Base-by-base conservation (phyloP, 768 basidiomycete genomes). In the Amyloporia xantha region DNA sequence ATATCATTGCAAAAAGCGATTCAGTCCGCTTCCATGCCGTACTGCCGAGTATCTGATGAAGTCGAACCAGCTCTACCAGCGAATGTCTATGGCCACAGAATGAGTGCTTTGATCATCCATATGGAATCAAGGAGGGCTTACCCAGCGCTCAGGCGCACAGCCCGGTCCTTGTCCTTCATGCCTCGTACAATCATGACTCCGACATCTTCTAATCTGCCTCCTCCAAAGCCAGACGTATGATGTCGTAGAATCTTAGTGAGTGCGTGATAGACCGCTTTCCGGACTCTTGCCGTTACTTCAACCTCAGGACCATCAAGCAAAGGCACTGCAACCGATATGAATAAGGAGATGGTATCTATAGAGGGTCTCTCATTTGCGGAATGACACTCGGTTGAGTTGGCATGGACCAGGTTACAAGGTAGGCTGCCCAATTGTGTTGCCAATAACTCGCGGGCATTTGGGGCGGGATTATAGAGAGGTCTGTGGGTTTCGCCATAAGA, bases 101-200 rank as follows among this genome's bases (percentile, higher is more conserved):
- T 39, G 38, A n/a, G n/a, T n/a, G n/a, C n/a, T n/a, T n/a, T n/a
- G n/a, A n/a, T n/a, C n/a, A n/a, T n/a, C n/a, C n/a, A n/a, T n/a
- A n/a, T n/a, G n/a, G 12, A 6, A 39, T 6, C 38, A 39, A 6
- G 9, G 38, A 17, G 20, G 27, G 41, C 78, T 55, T 63, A 89
- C 87, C 87, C 88, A 44, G 87, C 83, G 53, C 72, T 68, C 13
- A 90, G 60, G 30, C 87, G 75, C 19, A 82, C 77, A 36, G 71
- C 73, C 48, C 87, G 72, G 53, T 84, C 75, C 33, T 59, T 63
- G 54, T 84, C 76, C 9, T 59, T 67, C 51, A 86, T 61, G 2
- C 80, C 82, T 19, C 64, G 65, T 44, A 73, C 68, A 6, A 80
- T 59, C 5, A 78, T 54, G 21, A 74, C 63, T 5, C 63, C 51